These are phyloP conservation scores for Nannizzia gypsea DNA, from an alignment of 2,329 filamentous ascomycete species.

Conservation along the genomic window DNA sequence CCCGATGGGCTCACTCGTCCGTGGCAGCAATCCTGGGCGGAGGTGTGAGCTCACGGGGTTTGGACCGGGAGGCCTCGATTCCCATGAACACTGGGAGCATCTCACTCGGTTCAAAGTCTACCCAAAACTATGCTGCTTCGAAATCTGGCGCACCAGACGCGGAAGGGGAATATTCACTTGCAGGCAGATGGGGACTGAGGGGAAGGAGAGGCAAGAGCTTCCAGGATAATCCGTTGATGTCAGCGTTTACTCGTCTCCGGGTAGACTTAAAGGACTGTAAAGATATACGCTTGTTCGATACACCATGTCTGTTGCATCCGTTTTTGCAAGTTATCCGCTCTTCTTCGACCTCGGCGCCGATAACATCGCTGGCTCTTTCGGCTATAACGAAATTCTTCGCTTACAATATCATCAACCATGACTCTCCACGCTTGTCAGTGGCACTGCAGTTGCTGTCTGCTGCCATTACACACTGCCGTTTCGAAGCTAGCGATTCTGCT, in stretches of 20 bases:
- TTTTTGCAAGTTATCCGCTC: constrained; percentile 95
- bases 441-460: constrained; percentile 92
- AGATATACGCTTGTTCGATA: constrained; percentile 85
- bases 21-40: constrained; percentile 91
- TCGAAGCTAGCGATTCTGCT: constrained; percentile 88
- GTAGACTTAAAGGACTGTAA: constrained; percentile 77
- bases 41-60: constrained; percentile 37
- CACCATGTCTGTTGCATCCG: constrained; percentile 75
- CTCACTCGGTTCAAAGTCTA: constrained; percentile 13
- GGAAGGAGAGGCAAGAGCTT: constrained; percentile 95
- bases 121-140: constrained; percentile 15
- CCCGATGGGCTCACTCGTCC: constrained; percentile 88
- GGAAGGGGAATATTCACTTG: constrained; percentile 38
- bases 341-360: constrained; percentile 88
- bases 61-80: constrained; percentile 33
- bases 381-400: constrained; percentile 94
- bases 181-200: constrained; percentile 81
- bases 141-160: constrained; percentile 15
- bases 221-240: constrained; percentile 93
- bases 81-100: constrained; percentile 25
- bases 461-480: constrained; percentile 93
- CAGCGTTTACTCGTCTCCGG: constrained; percentile 80
- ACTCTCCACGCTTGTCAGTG: constrained; percentile 75
- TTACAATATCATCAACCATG: constrained; percentile 76
- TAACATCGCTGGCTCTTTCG: constrained; percentile 86